A percentile compares a stretch with the other conserved stretches of the same genome.
phyloP scores from a whole-genome alignment of 139 green algal species.

The Astrephomene gubernaculifera region DNA sequence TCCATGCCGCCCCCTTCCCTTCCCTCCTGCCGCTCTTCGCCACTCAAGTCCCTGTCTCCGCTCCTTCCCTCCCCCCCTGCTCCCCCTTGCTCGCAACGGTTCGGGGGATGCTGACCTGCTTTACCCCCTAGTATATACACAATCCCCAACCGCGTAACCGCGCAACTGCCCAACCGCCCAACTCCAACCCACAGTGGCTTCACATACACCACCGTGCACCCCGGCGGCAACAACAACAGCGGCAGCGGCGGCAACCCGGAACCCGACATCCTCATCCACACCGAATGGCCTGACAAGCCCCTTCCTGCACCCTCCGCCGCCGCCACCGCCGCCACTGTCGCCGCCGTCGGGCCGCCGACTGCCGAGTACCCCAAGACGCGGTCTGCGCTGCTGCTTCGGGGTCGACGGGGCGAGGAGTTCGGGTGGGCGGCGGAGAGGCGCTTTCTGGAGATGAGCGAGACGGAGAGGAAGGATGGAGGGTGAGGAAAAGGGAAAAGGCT shows the following conservation, averaged over 20 bases:
- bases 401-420: background rate
- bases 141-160: too few species aligned
- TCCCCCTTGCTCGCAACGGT: too few species aligned
- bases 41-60: too few species aligned
- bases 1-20: too few species aligned
- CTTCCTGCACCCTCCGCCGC: background rate
- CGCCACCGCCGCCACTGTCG: background rate
- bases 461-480: background rate
- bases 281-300: constrained; percentile 18
- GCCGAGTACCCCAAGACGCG: constrained; percentile 32
- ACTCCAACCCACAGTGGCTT: too few species aligned
- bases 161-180: too few species aligned
- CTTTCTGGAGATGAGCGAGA: background rate
- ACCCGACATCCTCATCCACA: background rate
- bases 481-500: too few species aligned
- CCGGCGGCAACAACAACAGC: too few species aligned
- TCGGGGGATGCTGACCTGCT: too few species aligned
- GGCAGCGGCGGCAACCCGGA: background rate
- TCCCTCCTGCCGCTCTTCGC: too few species aligned
- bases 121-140: too few species aligned
- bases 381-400: constrained; percentile 14
- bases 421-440: background rate
- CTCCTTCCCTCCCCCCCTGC: too few species aligned
- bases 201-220: background rate
- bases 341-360: background rate